Conservation (phyloP, 164 flowering plant species). For the Chimonanthus praecox region DNA sequence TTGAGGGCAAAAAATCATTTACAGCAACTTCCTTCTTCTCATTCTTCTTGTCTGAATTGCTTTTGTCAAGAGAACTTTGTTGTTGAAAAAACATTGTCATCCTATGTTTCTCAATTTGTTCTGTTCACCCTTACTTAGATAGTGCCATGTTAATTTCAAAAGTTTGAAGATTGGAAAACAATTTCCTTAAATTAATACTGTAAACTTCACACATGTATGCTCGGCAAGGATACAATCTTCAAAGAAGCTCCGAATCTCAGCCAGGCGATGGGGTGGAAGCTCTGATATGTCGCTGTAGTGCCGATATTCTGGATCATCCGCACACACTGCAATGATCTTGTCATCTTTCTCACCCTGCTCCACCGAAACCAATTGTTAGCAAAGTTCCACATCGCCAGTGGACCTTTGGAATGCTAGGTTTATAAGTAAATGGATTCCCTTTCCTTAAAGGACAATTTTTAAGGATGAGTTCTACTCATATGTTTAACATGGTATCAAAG, state of each 20-base stretch:
- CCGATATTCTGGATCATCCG: constrained; percentile 71
- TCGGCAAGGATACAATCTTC: constrained; percentile 62
- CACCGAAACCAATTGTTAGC: background rate
- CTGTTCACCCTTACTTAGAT: background rate
- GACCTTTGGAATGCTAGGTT: too few species aligned
- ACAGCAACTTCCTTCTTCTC: constrained; percentile 72
- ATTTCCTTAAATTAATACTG: too few species aligned
- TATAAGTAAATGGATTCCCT: too few species aligned
- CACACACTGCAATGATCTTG: constrained; percentile 75
- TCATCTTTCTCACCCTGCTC: constrained; percentile 71
- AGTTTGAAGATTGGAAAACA: background rate
- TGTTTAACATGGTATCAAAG: too few species aligned
- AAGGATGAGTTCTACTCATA: too few species aligned
- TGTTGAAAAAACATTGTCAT: too few species aligned
- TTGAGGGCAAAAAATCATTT: constrained; percentile 43
- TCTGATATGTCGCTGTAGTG: constrained; percentile 57
- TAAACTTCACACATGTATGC: background rate
- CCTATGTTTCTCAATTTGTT: too few species aligned
- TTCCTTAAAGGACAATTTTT: too few species aligned
- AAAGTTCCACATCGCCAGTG: too few species aligned
- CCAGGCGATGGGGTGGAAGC: constrained; percentile 63
- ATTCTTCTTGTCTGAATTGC: constrained; percentile 56
- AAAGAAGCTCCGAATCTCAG: constrained; percentile 66
- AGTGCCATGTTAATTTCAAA: background rate
- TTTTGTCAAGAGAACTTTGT: constrained; percentile 22